These are phyloP conservation scores for Conringia planisiliqua DNA, from an alignment of 345 rosid species.

Conservation along the genomic window DNA sequence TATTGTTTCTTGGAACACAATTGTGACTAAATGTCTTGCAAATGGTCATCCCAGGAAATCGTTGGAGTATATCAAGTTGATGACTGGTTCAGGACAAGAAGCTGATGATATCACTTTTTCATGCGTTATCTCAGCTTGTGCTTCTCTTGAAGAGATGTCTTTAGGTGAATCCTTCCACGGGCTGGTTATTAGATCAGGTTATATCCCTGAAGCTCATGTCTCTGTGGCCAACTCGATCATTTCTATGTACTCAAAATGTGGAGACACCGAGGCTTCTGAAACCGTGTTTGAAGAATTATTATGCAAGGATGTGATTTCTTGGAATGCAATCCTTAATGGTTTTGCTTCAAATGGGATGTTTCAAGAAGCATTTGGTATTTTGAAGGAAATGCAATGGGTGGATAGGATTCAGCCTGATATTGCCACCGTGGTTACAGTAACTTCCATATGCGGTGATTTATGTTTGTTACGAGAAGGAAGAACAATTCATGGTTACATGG, in stretches of 20 bases:
- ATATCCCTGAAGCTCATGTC: conserved; percentile 17
- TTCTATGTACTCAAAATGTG: conserved; percentile 48
- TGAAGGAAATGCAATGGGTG: conserved; percentile 42
- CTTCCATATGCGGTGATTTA: conserved; percentile 40
- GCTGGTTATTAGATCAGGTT: conserved; percentile 41
- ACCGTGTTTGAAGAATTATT: conserved; percentile 34
- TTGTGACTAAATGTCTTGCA: conserved; percentile 46
- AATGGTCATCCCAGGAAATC: conserved; percentile 40
- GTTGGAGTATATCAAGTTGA: conserved; percentile 40
- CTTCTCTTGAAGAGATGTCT: conserved; percentile 37
- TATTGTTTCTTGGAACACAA: conserved; percentile 61
- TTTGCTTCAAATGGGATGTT: conserved; percentile 43
- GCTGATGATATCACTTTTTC: conserved; percentile 49
- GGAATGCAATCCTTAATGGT: conserved; percentile 57
- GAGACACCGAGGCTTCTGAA: conserved; percentile 40
- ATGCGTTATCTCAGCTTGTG: conserved; percentile 49
- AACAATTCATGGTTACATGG: conserved; percentile 43
- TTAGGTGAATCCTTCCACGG: conserved; percentile 45
- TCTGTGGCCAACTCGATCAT: conserved; percentile 58
- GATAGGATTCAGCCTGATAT: conserved; percentile 38
- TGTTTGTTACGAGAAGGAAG: conserved; percentile 45
- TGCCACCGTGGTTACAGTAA: conserved; percentile 39
- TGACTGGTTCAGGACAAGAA: conserved; percentile 39
- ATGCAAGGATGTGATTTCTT: conserved; percentile 44
- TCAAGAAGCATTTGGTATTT: conserved; percentile 40